A percentile compares a stretch with the other conserved stretches of the same genome.
phyloP scores from a whole-genome alignment of 768 basidiomycete species.

The Fomitopsis serialis region DNA sequence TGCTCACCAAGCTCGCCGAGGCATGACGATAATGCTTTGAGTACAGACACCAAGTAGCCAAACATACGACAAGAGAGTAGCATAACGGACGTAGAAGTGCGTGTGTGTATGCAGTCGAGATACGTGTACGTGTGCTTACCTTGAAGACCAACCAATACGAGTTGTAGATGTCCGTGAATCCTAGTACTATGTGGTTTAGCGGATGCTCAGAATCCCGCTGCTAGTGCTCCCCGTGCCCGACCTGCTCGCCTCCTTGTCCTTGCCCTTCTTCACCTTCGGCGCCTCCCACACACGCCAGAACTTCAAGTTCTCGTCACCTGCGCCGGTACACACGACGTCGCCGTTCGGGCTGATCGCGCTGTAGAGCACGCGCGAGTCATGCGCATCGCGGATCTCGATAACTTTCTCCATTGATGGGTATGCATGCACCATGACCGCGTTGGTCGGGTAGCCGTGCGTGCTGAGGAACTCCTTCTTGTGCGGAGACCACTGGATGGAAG shows the following conservation, averaged over 20 bases:
- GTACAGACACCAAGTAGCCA: background rate
- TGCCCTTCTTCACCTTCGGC: slow-evolving; percentile 48
- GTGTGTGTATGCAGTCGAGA: background rate
- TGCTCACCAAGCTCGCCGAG: background rate
- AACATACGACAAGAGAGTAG: background rate
- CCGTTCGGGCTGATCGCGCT: slow-evolving; percentile 84
- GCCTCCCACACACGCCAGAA: slow-evolving; percentile 89
- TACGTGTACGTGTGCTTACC: background rate
- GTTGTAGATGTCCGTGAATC: background rate
- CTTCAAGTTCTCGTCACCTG: slow-evolving; percentile 94
- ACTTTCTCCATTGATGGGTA: slow-evolving; percentile 85
- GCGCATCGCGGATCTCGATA: slow-evolving; percentile 85
- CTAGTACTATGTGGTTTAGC: slow-evolving; percentile 6
- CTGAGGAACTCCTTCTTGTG: slow-evolving; percentile 87
- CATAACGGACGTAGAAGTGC: background rate
- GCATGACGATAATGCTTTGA: background rate
- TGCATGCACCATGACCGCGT: slow-evolving; percentile 72
- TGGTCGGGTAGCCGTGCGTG: slow-evolving; percentile 93
- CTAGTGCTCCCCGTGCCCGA: slow-evolving; percentile 17
- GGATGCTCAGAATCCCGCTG: slow-evolving; percentile 21
- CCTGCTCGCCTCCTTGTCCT: slow-evolving; percentile 32
- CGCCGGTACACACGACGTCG: slow-evolving; percentile 87
- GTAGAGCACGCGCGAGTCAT: slow-evolving; percentile 86
- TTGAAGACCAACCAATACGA: background rate
- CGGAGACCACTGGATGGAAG: slow-evolving; percentile 82